Evolutionary conservation across 2,329 filamentous ascomycete genomes (phyloP), one percentile per base, ranked within the genome.

Genomic region (Hypocreales sp.): DNA sequence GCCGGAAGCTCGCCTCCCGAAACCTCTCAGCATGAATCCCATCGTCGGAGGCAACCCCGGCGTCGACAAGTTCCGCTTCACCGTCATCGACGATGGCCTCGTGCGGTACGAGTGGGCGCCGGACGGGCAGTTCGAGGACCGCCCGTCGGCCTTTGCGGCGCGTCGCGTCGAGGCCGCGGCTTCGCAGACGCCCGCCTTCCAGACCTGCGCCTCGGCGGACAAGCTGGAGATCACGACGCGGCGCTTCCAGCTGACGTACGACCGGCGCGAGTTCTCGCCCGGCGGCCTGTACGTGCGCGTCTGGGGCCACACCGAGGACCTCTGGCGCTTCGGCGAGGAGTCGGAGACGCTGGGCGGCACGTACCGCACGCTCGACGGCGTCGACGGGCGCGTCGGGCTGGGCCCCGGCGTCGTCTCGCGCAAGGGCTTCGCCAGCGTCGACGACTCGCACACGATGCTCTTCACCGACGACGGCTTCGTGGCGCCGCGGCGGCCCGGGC

Each of bases 71-170:
- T 75, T 67, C 44, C 64, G 71, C 29, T 75, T 76, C 42, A 73
- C 64, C 7, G 36, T 76, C 25, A 53, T 77, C 25, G 61, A 58
- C 8, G 60, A 71, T 27, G 53, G 61, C 3, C 51, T 75, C 3
- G 35, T 76, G 16, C 64, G 72, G 18, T 73, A 67, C 34, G 71
- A 76, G 47, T 77, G 67, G 67, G 60, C 70, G 1, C 51, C 57
- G 8, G 69, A 76, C 34, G 59, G 62, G 26, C 40, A 51, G 19
- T 77, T 76, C 37, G 72, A 76, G 40, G 69, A 77, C 40, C 60
- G 70, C 5, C 64, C 67, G 0, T 74, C 68, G 1, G 65, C 64
- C 8, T 70, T 76, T 40, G 72, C 70, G n/a, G 53, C 68, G 30
- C 63, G 67, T 35, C 56, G 71, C 15, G 26, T 29, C 18, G 45